A percentile compares a stretch with the other conserved stretches of the same genome.
phyloP scores from a whole-genome alignment of 441 rosid species.

The Croton setiger region DNA sequence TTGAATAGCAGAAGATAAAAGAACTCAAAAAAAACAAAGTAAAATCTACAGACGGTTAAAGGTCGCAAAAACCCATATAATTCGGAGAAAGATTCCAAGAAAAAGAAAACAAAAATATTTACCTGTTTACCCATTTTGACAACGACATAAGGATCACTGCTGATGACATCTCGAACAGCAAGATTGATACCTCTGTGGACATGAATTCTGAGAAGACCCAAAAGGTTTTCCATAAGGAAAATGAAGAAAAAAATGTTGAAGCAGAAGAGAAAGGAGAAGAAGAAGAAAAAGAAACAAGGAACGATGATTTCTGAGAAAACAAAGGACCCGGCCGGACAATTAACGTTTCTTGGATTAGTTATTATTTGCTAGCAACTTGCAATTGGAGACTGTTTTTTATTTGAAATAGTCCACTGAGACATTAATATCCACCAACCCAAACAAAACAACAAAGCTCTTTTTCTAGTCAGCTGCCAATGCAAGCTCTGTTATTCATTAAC shows the following conservation, averaged over 20 bases:
- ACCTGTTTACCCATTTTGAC: constrained; percentile 81
- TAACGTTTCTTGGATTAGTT: too few relatives aligned
- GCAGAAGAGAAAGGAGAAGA: not conserved
- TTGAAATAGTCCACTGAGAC: too few relatives aligned
- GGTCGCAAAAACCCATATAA: not conserved
- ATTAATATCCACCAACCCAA: too few relatives aligned
- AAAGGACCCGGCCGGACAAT: too few relatives aligned
- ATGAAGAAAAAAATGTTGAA: not conserved
- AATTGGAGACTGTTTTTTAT: too few relatives aligned
- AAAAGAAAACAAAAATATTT: not conserved
- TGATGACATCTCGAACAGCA: constrained; percentile 73
- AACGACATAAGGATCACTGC: constrained; percentile 87
- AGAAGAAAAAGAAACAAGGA: not conserved
- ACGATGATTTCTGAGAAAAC: too few relatives aligned
- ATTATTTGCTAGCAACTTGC: too few relatives aligned
- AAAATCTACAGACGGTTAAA: too few relatives aligned
- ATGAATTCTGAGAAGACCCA: constrained; percentile 78
- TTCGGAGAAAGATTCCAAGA: not conserved
- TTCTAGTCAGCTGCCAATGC: too few relatives aligned
- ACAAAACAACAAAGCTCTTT: too few relatives aligned
- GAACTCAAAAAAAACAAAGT: not conserved
- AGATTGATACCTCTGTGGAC: constrained; percentile 72
- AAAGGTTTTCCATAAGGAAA: constrained; percentile 44
- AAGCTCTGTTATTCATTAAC: too few relatives aligned
- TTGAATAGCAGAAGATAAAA: too few relatives aligned